Evolutionary conservation across 2,329 filamentous ascomycete species (phyloP).

Genomic region (Fusarium humuli): DNA sequence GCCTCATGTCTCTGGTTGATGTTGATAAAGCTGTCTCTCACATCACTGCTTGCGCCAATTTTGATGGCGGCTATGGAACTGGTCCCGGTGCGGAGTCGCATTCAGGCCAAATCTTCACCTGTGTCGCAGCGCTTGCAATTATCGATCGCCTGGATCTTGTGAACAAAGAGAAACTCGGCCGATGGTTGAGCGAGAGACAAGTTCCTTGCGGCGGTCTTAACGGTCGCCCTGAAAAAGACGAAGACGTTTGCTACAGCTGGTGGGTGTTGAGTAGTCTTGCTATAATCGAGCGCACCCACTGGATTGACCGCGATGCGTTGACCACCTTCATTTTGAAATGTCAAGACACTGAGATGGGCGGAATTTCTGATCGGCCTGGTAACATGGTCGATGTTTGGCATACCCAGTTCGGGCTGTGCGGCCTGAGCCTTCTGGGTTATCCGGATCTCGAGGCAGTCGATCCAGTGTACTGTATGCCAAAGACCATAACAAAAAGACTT

Average conservation of each 20-base stretch:
- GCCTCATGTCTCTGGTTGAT: conserved; percentile 78
- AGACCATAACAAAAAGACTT: conserved; percentile 71
- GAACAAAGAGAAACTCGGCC: conserved; percentile 82
- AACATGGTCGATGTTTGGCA: conserved; percentile 99
- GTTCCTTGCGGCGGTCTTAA: conserved; percentile 89
- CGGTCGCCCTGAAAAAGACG: conserved; percentile 92
- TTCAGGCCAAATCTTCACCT: conserved; percentile 95
- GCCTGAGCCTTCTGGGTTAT: conserved; percentile 84
- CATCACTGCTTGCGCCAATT: conserved; percentile 86
- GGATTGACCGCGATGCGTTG: conserved; percentile 89
- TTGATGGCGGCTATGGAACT: conserved; percentile 93
- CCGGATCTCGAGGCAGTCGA: conserved; percentile 84
- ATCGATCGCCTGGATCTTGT: conserved; percentile 84
- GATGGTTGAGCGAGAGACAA: conserved; percentile 95
- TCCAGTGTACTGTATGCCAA: conserved; percentile 88
- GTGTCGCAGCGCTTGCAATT: conserved; percentile 87
- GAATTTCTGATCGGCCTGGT: conserved; percentile 89
- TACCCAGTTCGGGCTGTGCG: conserved; percentile 88
- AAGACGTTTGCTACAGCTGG: conserved; percentile 99
- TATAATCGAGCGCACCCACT: conserved; percentile 88
- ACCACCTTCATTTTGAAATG: conserved; percentile 85
- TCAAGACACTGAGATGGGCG: conserved; percentile 86
- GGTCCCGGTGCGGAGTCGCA: conserved; percentile 93
- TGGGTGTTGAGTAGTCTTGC: conserved; percentile 94
- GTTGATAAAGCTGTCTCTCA: conserved; percentile 83